Evolutionary conservation across 345 rosid species (phyloP).

Genomic region (Nasturtium officinale): DNA sequence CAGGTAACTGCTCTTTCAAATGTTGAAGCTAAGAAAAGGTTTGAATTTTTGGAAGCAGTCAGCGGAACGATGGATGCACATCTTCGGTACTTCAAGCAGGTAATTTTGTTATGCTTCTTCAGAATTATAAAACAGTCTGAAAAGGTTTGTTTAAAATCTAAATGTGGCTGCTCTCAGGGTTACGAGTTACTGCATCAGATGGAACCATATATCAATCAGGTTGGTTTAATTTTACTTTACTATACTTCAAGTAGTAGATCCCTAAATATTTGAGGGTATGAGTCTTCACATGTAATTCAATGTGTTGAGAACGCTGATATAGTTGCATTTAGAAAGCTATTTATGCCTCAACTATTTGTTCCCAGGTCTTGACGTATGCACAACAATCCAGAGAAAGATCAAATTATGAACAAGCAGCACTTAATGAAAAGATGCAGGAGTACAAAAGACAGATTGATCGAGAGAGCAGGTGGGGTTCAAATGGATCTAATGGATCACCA

Average conservation of each 20-base stretch:
- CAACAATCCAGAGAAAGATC: slow-evolving; percentile 97
- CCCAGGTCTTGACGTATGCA: slow-evolving; percentile 92
- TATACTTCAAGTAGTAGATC: background rate
- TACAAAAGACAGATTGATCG: slow-evolving; percentile 95
- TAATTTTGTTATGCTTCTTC: slow-evolving; percentile 36
- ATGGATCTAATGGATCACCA: slow-evolving; percentile 92
- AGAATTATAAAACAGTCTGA: slow-evolving; percentile 10
- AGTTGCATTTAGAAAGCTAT: slow-evolving; percentile 1
- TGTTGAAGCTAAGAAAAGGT: slow-evolving; percentile 97
- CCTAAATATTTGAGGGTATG: background rate
- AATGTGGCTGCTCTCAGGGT: slow-evolving; percentile 58
- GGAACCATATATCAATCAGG: slow-evolving; percentile 99
- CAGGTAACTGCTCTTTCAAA: slow-evolving; percentile 90
- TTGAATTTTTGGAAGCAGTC: slow-evolving; percentile 96
- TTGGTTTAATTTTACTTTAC: slow-evolving; percentile 30
- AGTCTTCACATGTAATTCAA: slow-evolving; percentile 2
- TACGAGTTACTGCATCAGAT: slow-evolving; percentile 96
- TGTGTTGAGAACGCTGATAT: slow-evolving; percentile 13
- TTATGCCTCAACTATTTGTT: slow-evolving; percentile 23
- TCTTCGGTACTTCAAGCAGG: slow-evolving; percentile 97
- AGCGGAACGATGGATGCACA: slow-evolving; percentile 99
- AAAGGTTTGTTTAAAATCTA: slow-evolving; percentile 32
- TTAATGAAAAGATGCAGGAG: slow-evolving; percentile 95
- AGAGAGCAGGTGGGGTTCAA: slow-evolving; percentile 80
- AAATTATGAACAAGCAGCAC: slow-evolving; percentile 93